phyloP scores from a whole-genome alignment of 352 stramenopile genomes.

The Globisporangium radiosum region DNA sequence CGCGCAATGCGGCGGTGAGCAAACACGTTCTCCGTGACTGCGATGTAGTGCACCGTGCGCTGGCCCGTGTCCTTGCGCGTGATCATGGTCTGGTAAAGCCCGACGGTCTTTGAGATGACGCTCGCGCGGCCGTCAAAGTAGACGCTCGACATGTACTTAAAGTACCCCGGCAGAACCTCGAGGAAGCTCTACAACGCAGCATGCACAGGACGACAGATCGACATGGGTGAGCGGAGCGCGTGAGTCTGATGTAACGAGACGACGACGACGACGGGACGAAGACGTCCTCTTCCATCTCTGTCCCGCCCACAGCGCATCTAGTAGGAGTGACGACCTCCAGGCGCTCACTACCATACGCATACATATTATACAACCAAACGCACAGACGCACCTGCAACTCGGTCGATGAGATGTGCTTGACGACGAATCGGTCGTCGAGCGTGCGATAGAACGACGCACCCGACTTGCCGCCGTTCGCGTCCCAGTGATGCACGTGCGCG shows the following conservation, averaged over 20 bases:
- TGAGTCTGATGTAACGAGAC: background rate
- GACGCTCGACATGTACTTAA: slow-evolving; percentile 96
- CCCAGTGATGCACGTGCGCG: slow-evolving; percentile 81
- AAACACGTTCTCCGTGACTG: slow-evolving; percentile 97
- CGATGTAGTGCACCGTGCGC: slow-evolving; percentile 89
- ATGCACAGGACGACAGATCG: background rate
- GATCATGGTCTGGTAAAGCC: slow-evolving; percentile 96
- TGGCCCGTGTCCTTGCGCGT: slow-evolving; percentile 89
- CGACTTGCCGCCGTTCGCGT: slow-evolving; percentile 95
- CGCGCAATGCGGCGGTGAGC: slow-evolving; percentile 90
- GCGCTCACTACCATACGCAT: too few relatives aligned
- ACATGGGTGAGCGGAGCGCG: background rate
- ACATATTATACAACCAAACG: background rate
- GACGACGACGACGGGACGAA: too few relatives aligned
- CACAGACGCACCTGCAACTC: slow-evolving; percentile 91
- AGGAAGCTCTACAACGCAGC: slow-evolving; percentile 57
- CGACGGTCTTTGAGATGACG: slow-evolving; percentile 95
- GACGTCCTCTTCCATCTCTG: too few relatives aligned
- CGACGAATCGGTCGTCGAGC: slow-evolving; percentile 94
- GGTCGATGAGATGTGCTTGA: slow-evolving; percentile 97
- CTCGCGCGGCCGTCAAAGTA: slow-evolving; percentile 94
- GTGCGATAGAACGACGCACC: slow-evolving; percentile 95
- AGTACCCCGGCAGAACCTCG: slow-evolving; percentile 86
- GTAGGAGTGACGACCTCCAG: too few relatives aligned
- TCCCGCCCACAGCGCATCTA: too few relatives aligned